Conservation (phyloP, 176 grass and related monocot species). For the Triticum turgidum region DNA sequence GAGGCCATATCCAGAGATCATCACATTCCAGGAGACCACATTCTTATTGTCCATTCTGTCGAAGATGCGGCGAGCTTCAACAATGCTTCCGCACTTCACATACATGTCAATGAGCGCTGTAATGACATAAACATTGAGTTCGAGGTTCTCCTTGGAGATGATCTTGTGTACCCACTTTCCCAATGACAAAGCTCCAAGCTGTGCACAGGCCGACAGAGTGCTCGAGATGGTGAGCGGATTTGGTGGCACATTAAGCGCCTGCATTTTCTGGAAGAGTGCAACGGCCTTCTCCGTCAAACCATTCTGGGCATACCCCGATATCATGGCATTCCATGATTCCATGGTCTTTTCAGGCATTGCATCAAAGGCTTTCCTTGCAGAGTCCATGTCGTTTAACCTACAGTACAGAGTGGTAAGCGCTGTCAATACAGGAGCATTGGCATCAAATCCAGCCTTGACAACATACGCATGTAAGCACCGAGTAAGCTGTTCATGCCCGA, state of each 20-base stretch:
- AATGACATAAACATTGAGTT: slow-evolving; percentile 53
- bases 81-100: slow-evolving; percentile 72
- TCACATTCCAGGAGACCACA: slow-evolving; percentile 75
- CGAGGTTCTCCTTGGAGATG: slow-evolving; percentile 47
- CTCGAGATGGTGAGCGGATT: slow-evolving; percentile 63
- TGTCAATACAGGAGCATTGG: slow-evolving; percentile 58
- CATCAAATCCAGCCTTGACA: slow-evolving; percentile 47
- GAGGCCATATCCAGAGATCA: slow-evolving; percentile 82
- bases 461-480: slow-evolving; percentile 44
- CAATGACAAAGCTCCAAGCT: slow-evolving; percentile 64
- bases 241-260: slow-evolving; percentile 51
- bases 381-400: slow-evolving; percentile 65
- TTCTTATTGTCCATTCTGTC: slow-evolving; percentile 65
- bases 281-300: slow-evolving; percentile 58
- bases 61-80: slow-evolving; percentile 64
- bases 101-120: slow-evolving; percentile 87
- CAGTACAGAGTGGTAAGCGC: slow-evolving; percentile 67
- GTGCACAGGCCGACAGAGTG: slow-evolving; percentile 77
- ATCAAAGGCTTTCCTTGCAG: slow-evolving; percentile 66
- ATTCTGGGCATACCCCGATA: slow-evolving; percentile 75
- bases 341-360: slow-evolving; percentile 67
- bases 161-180: slow-evolving; percentile 83
- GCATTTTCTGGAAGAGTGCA: slow-evolving; percentile 74
- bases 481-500: slow-evolving; percentile 49
- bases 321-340: slow-evolving; percentile 86